Evolutionary conservation across 108 stramenopile species (phyloP), one percentile per base, ranked within the genome.

Genomic region (Nitzschia palea): DNA sequence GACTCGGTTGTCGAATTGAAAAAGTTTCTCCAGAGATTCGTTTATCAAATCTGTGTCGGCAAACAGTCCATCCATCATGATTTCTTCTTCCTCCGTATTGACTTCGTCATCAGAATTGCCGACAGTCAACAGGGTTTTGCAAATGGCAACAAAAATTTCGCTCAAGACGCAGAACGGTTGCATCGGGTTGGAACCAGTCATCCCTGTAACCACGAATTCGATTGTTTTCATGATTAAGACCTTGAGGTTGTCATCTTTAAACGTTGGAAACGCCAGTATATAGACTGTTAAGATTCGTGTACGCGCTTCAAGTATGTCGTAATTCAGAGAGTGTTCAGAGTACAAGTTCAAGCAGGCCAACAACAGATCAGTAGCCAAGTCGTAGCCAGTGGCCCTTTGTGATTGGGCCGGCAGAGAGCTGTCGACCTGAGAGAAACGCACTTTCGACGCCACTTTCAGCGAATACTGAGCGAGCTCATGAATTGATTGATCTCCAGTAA

Each of bases 281-380:
- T 86, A 96, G 36, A 92, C 79, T 0, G 91, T 85, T 14, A 97
- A 78, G 50, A 87, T 79, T 71, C 87, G 72, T 60, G 85, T 84
- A 55, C 76, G 68, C 3, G 82, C 85, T 80, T 97, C 97, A 30
- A 97, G 80, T 36, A 88, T 61, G 27, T 82, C 81, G 69, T 94
- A 97, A 52, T 96, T 97, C 33, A 78, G 70, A 48, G 94, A 77
- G 55, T 97, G 94, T 55, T 95, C 91, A 17, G 94, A 95, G 67
- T 95, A 97, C 28, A 97, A 55, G 37, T 95, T 93, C 37, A 97
- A 80, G 9, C 83, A 86, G 3, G 88, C 76, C 58, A 91, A 84
- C 44, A 95, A 78, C 22, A 96, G 78, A 69, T 94, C 87, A 9
- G 71, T 79, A 44, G 65, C 74, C 3, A 73, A 17, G 63, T 76